Evolutionary conservation across 2,329 filamentous ascomycete genomes (phyloP), one percentile per base, ranked within the genome.

Genomic region (Rutstroemia sp.): DNA sequence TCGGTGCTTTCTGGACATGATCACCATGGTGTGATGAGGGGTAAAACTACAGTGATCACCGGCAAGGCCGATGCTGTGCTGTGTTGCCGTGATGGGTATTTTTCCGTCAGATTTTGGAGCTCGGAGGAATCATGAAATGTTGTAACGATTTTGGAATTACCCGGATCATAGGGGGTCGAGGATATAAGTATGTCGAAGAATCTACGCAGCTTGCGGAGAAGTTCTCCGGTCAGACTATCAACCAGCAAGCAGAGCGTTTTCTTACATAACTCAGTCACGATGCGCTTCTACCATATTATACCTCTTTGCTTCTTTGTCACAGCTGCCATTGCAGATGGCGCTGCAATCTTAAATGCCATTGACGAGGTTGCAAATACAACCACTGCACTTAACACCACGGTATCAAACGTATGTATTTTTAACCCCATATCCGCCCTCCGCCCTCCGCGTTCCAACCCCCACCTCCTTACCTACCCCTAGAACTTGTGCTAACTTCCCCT

Each of bases 331-430:
- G 64, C 64, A 41, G 61, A 64, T 48, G 63, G 60, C 19, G 59
- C 60, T 14, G 44, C 60, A 4, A 65, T 67, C 30, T 23, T 63
- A 10, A 54, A 58, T 21, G 63, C 64, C 16, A 61, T 67, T 19
- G 17, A 39, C 7, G 54, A 54, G 12, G 63, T 67, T 30, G 48
- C 58, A 48, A 60, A 60, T 34, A 54, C 56, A 25, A 65, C 65
- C 0, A 41, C 54, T 1, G 51, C 56, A 6, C 56, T 67, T 17
- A 64, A 66, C 42, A 30, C 34, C 23, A 64, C 63, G 0, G 57
- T 66, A 37, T 39, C 52, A 4, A 30, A 6, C 12, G 51, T 54
- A 54, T 25, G 51, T 39, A 1, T 0, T 23, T 10, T 9, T 3
- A 21, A 14, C 10, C 42, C 12, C 19, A 21, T 46, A 17, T 45